These are phyloP conservation scores for Diaporthe sp. DNA, from an alignment of 2,329 filamentous ascomycete genomes.

Conservation along the genomic window DNA sequence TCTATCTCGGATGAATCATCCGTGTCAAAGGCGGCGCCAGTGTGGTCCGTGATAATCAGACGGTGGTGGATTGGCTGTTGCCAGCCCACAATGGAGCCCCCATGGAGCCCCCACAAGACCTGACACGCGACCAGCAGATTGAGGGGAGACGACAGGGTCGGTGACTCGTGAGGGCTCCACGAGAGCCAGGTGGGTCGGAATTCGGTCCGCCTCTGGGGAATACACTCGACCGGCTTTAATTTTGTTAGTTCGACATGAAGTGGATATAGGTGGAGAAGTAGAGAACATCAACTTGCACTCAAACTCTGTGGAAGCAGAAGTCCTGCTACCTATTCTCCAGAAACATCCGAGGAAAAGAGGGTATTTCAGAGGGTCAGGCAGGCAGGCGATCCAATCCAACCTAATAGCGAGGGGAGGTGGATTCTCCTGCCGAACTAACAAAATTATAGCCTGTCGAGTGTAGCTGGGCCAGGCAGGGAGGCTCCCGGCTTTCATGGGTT, in stretches of 20 bases:
- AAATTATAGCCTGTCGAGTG: too few species aligned
- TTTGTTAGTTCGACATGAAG: too few species aligned
- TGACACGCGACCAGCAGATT: conserved; percentile 22
- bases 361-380: too few species aligned
- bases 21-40: conserved; percentile 1
- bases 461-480: not conserved
- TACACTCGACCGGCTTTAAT: too few species aligned
- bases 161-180: conserved; percentile 24
- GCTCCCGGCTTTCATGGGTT: not conserved
- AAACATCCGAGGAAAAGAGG: too few species aligned
- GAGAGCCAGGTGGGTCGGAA: not conserved
- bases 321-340: too few species aligned
- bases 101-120: not conserved
- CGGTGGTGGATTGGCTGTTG: not conserved
- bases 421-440: too few species aligned
- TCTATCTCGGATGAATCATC: conserved; percentile 4
- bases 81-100: not conserved
- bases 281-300: too few species aligned
- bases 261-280: too few species aligned
- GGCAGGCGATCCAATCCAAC: too few species aligned
- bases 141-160: conserved; percentile 9
- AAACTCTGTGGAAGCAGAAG: too few species aligned
- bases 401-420: too few species aligned
- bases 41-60: conserved; percentile 15
- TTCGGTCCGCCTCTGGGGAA: conserved; percentile 2